Evolutionary conservation across 768 basidiomycete species (phyloP).

Genomic region (Naganishia antarctica): DNA sequence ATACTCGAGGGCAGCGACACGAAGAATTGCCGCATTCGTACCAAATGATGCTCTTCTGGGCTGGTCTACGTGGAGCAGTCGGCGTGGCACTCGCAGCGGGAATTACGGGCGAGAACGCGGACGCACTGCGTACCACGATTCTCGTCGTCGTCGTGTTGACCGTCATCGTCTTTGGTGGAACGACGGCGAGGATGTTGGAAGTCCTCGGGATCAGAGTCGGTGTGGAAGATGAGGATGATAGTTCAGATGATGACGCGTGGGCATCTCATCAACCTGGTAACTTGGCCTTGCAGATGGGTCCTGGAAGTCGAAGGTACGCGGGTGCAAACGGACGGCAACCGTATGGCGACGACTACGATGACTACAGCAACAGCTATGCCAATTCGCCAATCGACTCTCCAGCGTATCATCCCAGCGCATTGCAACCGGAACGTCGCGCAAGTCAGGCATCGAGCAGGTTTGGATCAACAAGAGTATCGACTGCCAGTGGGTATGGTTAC

Average conservation of each 20-base stretch:
- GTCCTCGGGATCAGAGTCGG: constrained; percentile 92
- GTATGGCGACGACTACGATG: constrained; percentile 38
- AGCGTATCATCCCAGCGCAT: constrained; percentile 1
- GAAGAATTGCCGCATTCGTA: constrained; percentile 96
- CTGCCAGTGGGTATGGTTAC: neutral
- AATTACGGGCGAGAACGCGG: constrained; percentile 87
- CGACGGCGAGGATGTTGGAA: constrained; percentile 94
- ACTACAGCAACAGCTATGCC: constrained; percentile 30
- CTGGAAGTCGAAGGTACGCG: constrained; percentile 39
- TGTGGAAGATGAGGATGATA: constrained; percentile 79
- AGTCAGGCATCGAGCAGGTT: neutral
- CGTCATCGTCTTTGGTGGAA: constrained; percentile 90
- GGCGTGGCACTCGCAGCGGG: constrained; percentile 96
- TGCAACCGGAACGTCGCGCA: constrained; percentile 3
- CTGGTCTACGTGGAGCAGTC: constrained; percentile 90
- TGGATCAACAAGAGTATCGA: neutral
- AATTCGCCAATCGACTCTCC: constrained; percentile 39
- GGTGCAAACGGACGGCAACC: constrained; percentile 38
- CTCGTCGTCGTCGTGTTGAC: constrained; percentile 93
- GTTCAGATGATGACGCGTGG: constrained; percentile 51
- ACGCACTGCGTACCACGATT: constrained; percentile 85
- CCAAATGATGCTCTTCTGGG: constrained; percentile 99
- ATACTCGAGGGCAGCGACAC: constrained; percentile 74
- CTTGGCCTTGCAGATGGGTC: constrained; percentile 39
- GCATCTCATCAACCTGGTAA: constrained; percentile 35